phyloP scores from a whole-genome alignment of 2,329 filamentous ascomycete species.

The Pyricularia pennisetigena region DNA sequence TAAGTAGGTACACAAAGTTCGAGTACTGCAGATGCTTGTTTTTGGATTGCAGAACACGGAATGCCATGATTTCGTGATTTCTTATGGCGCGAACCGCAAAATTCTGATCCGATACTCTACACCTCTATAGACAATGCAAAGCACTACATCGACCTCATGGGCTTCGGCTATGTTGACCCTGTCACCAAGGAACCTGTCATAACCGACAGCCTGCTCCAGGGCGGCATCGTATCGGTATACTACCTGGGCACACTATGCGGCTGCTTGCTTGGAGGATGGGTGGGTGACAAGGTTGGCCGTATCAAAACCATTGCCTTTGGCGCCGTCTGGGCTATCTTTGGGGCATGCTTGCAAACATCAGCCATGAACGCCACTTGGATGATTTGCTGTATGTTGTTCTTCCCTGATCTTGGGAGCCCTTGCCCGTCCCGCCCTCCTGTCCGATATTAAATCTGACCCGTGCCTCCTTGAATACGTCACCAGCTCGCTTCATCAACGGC shows the following conservation, averaged over 20 bases:
- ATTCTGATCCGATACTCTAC: background rate
- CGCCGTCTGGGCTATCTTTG: slow-evolving; percentile 45
- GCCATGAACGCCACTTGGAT: slow-evolving; percentile 60
- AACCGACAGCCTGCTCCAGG: slow-evolving; percentile 49
- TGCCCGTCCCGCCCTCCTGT: background rate
- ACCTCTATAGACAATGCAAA: slow-evolving; percentile 51
- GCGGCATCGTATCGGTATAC: slow-evolving; percentile 47
- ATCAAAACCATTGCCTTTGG: slow-evolving; percentile 54
- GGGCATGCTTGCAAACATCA: slow-evolving; percentile 54
- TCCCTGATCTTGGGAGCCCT: background rate
- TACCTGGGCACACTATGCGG: slow-evolving; percentile 55
- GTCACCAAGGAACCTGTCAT: slow-evolving; percentile 39
- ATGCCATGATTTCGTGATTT: background rate
- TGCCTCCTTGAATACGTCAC: background rate
- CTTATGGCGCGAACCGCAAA: background rate
- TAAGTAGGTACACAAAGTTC: background rate
- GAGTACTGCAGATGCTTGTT: background rate
- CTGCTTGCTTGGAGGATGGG: slow-evolving; percentile 42
- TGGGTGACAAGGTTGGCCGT: slow-evolving; percentile 52
- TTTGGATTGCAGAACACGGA: background rate
- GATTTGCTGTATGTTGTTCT: slow-evolving; percentile 44
- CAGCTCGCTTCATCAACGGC: slow-evolving; percentile 50
- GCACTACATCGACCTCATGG: slow-evolving; percentile 56
- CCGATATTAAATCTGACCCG: background rate
- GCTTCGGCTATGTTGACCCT: slow-evolving; percentile 47